phyloP scores from a whole-genome alignment of 345 rosid genomes.

The Salix viminalis region DNA sequence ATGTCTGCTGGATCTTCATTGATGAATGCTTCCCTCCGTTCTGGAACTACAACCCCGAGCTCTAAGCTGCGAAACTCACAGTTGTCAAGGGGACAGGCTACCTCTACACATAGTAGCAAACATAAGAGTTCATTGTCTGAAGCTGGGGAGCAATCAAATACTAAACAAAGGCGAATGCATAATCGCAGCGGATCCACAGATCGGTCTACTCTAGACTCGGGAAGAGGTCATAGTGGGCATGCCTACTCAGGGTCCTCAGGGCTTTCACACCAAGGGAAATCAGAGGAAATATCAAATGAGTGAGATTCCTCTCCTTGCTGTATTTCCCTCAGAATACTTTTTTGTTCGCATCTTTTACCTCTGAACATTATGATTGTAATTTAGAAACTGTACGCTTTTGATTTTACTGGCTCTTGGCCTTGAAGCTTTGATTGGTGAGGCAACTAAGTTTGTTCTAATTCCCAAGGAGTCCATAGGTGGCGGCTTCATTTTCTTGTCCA shows the following conservation, averaged over 20 bases:
- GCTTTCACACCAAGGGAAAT: constrained; percentile 19
- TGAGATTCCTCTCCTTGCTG: neutral
- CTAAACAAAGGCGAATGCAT: constrained; percentile 27
- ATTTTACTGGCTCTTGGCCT: too few species aligned
- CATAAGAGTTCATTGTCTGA: constrained; percentile 32
- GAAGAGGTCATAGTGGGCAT: constrained; percentile 8
- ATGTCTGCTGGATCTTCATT: constrained; percentile 34
- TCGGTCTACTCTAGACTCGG: constrained; percentile 22
- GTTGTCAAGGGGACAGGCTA: constrained; percentile 20
- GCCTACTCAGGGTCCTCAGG: constrained; percentile 38
- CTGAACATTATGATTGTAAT: neutral
- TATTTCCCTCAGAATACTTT: neutral
- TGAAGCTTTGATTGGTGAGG: too few species aligned
- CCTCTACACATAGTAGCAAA: constrained; percentile 45
- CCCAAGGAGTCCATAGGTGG: neutral
- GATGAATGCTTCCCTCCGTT: constrained; percentile 31
- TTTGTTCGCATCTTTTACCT: neutral
- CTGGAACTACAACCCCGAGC: constrained; percentile 27
- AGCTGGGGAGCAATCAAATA: constrained; percentile 33
- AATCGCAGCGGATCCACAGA: constrained; percentile 22
- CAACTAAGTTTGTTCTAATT: neutral
- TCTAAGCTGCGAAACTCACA: constrained; percentile 29
- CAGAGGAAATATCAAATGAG: constrained; percentile 34
- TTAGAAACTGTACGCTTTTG: too few species aligned
- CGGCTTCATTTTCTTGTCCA: neutral